Base-by-base conservation (phyloP, 768 basidiomycete genomes). In the Lanmaoa rubissima region DNA sequence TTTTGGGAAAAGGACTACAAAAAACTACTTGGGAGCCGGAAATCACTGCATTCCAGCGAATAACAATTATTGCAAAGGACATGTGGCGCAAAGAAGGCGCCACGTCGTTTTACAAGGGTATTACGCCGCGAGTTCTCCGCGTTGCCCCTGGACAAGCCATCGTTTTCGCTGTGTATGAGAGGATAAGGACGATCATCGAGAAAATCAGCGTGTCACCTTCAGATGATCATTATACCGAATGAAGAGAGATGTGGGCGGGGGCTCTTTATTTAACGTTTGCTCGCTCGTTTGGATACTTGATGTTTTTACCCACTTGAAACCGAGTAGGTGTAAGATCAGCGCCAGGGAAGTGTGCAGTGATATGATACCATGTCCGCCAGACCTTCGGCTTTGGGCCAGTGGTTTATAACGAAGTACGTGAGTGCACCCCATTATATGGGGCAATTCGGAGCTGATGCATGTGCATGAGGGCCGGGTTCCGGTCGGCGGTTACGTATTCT, bases 61-160 rank as follows among this genome's bases (percentile, higher is more conserved):
- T 99, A 66, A 69, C 80, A 11, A 78, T 80, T 32, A 95, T 99
- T 56, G 87, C 92, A 32, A 74, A 75, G n/a, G 93, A 93, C 46
- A 97, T 98, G 94, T 98, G 94, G 88, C 83, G 78, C 58, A 79
- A 83, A 62, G 97, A 99, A 74, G 97, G 97, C 7, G 77, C 88
- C 16, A 74, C 74, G 43, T 93, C 95, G 51, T 98, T 99, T 75
- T 98, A 98, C 78, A 98, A 97, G 77, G 97, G 97, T 19, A 98
- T 99, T 70, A 98, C 95, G 0, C 97, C 97, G 36, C 82, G 97
- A 21, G 94, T 99, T 36, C 77, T 97, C 65, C 85, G 97, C 52
- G 97, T 99, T 44, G 97, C 97, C 2, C 97, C 97, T 9, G 97
- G 96, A 1, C 92, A 93, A 71, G 95, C 95, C 2, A 91, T 98